Conservation (phyloP, 331 rosid species). For the Arachis monticola region DNA sequence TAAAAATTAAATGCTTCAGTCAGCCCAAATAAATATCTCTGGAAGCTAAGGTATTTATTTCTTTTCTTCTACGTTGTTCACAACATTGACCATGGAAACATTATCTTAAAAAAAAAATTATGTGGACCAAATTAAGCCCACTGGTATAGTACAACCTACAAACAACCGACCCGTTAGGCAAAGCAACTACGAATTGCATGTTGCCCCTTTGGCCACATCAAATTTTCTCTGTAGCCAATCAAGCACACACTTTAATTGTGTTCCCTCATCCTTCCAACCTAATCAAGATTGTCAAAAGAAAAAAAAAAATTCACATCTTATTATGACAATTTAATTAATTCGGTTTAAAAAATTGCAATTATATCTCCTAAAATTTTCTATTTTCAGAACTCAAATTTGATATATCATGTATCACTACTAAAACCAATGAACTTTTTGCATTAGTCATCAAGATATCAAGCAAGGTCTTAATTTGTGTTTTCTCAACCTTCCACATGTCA, state of each 20-base stretch:
- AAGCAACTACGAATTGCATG: background rate
- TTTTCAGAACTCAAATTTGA: background rate
- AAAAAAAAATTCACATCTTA: too few species aligned
- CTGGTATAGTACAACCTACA: background rate
- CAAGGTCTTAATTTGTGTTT: too few species aligned
- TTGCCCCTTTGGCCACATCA: background rate
- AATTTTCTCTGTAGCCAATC: background rate
- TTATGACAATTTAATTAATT: too few species aligned
- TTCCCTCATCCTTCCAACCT: background rate
- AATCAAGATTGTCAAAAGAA: background rate
- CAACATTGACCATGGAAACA: background rate
- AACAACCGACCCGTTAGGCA: background rate
- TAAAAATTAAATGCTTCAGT: slow-evolving; percentile 25
- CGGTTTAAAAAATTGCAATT: too few species aligned
- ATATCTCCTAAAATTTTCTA: too few species aligned
- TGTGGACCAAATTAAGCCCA: slow-evolving; percentile 9
- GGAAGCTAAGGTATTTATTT: background rate
- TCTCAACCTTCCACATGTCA: too few species aligned
- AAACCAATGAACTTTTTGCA: too few species aligned
- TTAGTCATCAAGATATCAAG: too few species aligned
- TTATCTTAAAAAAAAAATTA: background rate
- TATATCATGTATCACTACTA: too few species aligned
- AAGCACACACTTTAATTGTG: slow-evolving; percentile 1
- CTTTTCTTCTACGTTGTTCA: background rate
- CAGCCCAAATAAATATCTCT: background rate